phyloP scores from a whole-genome alignment of 257 asterid genomes.

The Coffea canephora region DNA sequence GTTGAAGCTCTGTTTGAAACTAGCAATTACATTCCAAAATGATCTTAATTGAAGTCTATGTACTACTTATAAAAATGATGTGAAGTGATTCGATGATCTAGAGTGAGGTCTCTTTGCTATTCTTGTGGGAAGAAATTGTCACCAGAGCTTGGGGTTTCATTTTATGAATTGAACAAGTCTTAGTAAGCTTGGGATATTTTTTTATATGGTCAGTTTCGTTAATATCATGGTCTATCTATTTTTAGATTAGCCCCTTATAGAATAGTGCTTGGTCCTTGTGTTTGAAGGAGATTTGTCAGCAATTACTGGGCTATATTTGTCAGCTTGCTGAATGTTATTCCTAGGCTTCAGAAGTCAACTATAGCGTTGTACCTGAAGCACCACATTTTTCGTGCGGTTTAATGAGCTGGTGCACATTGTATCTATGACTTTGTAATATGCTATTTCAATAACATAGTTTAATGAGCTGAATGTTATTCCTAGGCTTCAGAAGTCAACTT shows the following conservation, averaged over 20 bases:
- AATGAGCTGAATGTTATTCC: neutral
- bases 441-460: neutral
- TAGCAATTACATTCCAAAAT: neutral
- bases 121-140: neutral
- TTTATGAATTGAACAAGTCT: neutral
- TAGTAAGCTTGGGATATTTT: neutral
- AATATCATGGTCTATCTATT: neutral
- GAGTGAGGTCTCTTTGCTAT: neutral
- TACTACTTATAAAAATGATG: neutral
- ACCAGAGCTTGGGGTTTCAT: neutral
- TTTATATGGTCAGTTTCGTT: neutral
- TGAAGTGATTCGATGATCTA: neutral
- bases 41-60: neutral
- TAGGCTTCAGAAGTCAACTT: neutral
- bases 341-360: neutral
- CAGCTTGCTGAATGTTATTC: neutral
- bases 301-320: neutral
- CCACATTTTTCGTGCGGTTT: neutral
- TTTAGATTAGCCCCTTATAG: neutral
- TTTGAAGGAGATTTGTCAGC: neutral
- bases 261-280: neutral
- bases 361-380: neutral
- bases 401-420: neutral
- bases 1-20: neutral
- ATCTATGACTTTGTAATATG: neutral